Evolutionary conservation across 2,329 filamentous ascomycete genomes (phyloP).

Genomic region (Dactylellina cionopaga): DNA sequence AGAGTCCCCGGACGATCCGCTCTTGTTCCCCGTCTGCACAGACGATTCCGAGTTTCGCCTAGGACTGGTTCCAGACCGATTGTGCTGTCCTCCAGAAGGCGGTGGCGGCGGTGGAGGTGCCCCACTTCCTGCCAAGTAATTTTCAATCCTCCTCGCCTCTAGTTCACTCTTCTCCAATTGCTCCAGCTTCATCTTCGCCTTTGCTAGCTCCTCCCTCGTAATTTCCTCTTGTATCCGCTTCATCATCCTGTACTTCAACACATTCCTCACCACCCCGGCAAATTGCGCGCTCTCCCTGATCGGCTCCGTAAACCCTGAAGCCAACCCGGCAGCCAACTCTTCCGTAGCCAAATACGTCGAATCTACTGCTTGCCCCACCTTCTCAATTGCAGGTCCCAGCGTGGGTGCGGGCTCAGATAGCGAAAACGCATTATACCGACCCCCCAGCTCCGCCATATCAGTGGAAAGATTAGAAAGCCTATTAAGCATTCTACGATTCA

Average conservation of each 20-base stretch:
- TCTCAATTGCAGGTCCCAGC: slow-evolving; percentile 90
- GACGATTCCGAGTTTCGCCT: slow-evolving; percentile 61
- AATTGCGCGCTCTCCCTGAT: slow-evolving; percentile 99
- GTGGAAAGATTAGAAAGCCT: slow-evolving; percentile 85
- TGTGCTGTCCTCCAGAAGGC: slow-evolving; percentile 61
- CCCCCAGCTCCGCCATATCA: slow-evolving; percentile 91
- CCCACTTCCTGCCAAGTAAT: slow-evolving; percentile 76
- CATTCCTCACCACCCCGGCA: slow-evolving; percentile 87
- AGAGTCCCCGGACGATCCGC: slow-evolving; percentile 47
- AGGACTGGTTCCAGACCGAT: slow-evolving; percentile 63
- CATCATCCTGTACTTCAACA: slow-evolving; percentile 86
- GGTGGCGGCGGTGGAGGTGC: slow-evolving; percentile 52
- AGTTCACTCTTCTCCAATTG: slow-evolving; percentile 92
- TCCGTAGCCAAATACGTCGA: slow-evolving; percentile 95
- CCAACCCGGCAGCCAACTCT: slow-evolving; percentile 86
- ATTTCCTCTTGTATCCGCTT: slow-evolving; percentile 98
- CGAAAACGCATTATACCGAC: slow-evolving; percentile 96
- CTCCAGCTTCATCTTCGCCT: slow-evolving; percentile 83
- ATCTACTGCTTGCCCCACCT: slow-evolving; percentile 92
- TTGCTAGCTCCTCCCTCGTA: slow-evolving; percentile 89
- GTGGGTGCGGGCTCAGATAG: slow-evolving; percentile 84
- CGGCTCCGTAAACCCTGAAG: slow-evolving; percentile 93
- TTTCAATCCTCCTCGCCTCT: slow-evolving; percentile 91
- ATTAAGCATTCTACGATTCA: slow-evolving; percentile 86
- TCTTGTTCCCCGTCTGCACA: slow-evolving; percentile 62